Conservation (phyloP, 441 rosid genomes). For the Adansonia rubrostipa region DNA sequence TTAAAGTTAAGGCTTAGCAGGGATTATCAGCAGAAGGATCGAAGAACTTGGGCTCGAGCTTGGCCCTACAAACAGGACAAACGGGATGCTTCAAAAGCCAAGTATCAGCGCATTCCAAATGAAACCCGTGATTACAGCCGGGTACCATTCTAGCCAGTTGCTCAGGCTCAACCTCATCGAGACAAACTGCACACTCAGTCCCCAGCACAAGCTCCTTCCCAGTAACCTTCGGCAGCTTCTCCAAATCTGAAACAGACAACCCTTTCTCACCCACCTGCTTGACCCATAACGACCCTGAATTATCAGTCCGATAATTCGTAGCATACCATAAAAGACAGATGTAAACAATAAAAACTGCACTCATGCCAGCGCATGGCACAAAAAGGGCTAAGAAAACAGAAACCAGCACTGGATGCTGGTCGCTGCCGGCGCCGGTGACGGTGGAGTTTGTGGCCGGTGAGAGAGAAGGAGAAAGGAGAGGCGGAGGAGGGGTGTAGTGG, state of each 20-base stretch:
- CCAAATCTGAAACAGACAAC: slow-evolving; percentile 61
- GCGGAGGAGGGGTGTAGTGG: slow-evolving; percentile 37
- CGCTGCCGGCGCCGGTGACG: neutral
- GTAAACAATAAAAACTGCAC: slow-evolving; percentile 59
- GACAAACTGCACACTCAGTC: slow-evolving; percentile 79
- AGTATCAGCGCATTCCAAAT: slow-evolving; percentile 69
- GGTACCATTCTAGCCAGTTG: slow-evolving; percentile 69
- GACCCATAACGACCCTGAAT: neutral
- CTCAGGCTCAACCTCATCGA: slow-evolving; percentile 66
- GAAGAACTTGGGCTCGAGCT: slow-evolving; percentile 39
- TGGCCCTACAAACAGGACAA: slow-evolving; percentile 74
- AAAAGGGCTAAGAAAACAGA: slow-evolving; percentile 71
- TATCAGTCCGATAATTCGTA: slow-evolving; percentile 22
- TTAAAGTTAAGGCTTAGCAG: neutral
- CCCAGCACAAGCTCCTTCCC: slow-evolving; percentile 72
- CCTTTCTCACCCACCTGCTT: slow-evolving; percentile 48
- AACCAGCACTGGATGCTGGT: slow-evolving; percentile 44
- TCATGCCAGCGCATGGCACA: slow-evolving; percentile 70
- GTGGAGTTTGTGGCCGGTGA: slow-evolving; percentile 33
- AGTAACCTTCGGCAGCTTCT: slow-evolving; percentile 57
- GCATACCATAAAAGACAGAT: slow-evolving; percentile 59
- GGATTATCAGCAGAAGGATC: slow-evolving; percentile 19
- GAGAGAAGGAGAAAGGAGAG: slow-evolving; percentile 35
- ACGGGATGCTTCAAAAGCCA: slow-evolving; percentile 67
- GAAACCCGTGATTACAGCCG: slow-evolving; percentile 90